Conservation (phyloP, 2,329 filamentous ascomycete species). For the Cordyceps javanica region DNA sequence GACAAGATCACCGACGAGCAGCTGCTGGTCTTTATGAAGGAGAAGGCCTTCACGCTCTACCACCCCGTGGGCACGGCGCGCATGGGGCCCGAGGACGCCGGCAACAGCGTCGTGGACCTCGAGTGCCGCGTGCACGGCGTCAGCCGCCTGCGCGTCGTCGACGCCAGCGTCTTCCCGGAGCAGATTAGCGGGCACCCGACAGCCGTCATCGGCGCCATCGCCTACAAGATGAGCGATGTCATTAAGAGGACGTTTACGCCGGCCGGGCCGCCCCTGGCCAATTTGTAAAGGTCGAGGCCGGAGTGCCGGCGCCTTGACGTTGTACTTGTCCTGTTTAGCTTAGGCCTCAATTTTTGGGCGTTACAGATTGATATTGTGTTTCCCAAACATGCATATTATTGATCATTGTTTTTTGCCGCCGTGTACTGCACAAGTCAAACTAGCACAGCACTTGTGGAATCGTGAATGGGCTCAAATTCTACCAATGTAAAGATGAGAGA, state of each 20-base stretch:
- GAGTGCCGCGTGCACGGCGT: constrained; percentile 49
- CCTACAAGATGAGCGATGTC: constrained; percentile 16
- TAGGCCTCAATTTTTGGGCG: not conserved
- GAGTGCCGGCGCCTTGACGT: too few species aligned
- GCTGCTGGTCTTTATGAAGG: constrained; percentile 14
- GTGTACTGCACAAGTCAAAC: not conserved
- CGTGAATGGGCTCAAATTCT: not conserved
- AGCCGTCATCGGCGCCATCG: constrained; percentile 18
- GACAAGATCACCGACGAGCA: constrained; percentile 18
- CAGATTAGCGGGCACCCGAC: constrained; percentile 19
- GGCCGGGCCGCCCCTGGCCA: not conserved
- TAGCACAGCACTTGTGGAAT: not conserved
- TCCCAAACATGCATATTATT: not conserved
- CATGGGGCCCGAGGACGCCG: constrained; percentile 14
- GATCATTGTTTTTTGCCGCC: not conserved
- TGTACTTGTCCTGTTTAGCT: not conserved
- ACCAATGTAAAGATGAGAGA: not conserved
- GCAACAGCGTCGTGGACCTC: constrained; percentile 34
- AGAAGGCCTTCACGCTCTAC: constrained; percentile 17
- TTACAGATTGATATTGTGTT: not conserved
- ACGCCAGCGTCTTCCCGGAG: constrained; percentile 49
- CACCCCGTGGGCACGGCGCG: constrained; percentile 18
- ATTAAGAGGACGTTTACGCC: constrained; percentile 11
- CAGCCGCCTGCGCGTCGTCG: constrained; percentile 48
- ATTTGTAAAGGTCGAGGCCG: not conserved